phyloP scores from a whole-genome alignment of 1,139 yeast species.

The Debaryomyces sp. region DNA sequence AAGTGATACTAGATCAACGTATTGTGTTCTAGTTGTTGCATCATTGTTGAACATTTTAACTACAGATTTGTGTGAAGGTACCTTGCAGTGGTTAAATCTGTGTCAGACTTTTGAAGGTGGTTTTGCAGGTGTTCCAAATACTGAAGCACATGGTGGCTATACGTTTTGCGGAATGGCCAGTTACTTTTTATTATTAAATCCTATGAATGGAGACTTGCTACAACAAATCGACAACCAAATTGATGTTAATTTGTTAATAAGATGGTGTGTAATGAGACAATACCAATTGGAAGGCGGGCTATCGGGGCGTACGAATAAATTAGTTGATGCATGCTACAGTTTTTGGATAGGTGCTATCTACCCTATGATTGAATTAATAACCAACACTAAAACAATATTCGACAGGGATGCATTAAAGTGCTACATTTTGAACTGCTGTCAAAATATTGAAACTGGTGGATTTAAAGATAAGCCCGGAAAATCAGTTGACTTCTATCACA shows the following conservation, averaged over 20 bases:
- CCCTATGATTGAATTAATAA: slow-evolving; percentile 60
- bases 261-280: slow-evolving; percentile 79
- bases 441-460: slow-evolving; percentile 63
- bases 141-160: slow-evolving; percentile 98
- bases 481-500: slow-evolving; percentile 83
- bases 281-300: slow-evolving; percentile 78
- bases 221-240: slow-evolving; percentile 23
- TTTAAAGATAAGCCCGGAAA: slow-evolving; percentile 87
- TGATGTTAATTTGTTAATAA: slow-evolving; percentile 44
- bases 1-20: slow-evolving; percentile 81
- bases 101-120: slow-evolving; percentile 98
- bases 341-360: slow-evolving; percentile 91
- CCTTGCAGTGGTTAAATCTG: slow-evolving; percentile 59
- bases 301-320: slow-evolving; percentile 86
- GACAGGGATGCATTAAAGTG: slow-evolving; percentile 58
- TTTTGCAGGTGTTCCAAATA: slow-evolving; percentile 75
- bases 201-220: slow-evolving; percentile 18
- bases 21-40: slow-evolving; percentile 82
- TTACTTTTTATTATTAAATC: slow-evolving; percentile 49
- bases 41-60: slow-evolving; percentile 65
- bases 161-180: slow-evolving; percentile 88
- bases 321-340: slow-evolving; percentile 95
- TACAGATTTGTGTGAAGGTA: slow-evolving; percentile 57
- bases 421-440: slow-evolving; percentile 79
- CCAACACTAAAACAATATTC: slow-evolving; percentile 34